These are phyloP conservation scores for Neurospora hispaniola DNA, from an alignment of 495 filamentous ascomycete species.

Conservation along the genomic window DNA sequence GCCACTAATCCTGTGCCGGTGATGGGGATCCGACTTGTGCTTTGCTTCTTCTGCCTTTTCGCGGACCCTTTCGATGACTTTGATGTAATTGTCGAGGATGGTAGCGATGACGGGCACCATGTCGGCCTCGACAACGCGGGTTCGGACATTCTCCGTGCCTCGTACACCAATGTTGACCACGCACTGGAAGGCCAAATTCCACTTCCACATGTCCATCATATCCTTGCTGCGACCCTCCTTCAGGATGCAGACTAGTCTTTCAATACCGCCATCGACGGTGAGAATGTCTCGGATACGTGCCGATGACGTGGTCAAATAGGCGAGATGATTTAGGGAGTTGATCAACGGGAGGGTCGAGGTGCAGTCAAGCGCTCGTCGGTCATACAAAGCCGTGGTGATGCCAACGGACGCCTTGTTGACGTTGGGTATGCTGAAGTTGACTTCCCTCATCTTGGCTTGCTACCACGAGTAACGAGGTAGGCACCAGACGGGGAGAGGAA, in stretches of 20 bases:
- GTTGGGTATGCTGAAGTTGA: conserved; percentile 99
- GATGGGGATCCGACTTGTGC: conserved; percentile 32
- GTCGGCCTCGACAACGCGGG: conserved; percentile 92
- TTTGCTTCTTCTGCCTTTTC: conserved; percentile 68
- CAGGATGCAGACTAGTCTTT: conserved; percentile 90
- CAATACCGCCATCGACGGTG: conserved; percentile 95
- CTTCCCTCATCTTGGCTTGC: conserved; percentile 76
- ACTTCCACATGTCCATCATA: conserved; percentile 99
- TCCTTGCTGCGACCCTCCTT: conserved; percentile 94
- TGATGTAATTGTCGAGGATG: conserved; percentile 97
- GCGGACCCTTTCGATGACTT: conserved; percentile 82
- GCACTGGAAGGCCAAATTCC: conserved; percentile 97
- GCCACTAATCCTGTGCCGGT: conserved; percentile 34
- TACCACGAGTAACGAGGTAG: conserved; percentile 20
- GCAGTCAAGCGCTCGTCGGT: conserved; percentile 93
- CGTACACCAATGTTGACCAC: conserved; percentile 97
- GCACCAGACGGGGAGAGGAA: conserved; percentile 22
- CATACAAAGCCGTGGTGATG: conserved; percentile 96
- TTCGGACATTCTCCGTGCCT: conserved; percentile 85
- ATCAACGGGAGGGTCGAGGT: conserved; percentile 95
- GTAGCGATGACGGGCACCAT: conserved; percentile 99
- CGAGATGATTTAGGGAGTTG: conserved; percentile 96
- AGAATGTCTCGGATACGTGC: conserved; percentile 95
- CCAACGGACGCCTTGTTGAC: conserved; percentile 99
- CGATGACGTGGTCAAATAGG: conserved; percentile 96